phyloP scores from a whole-genome alignment of 257 asterid species.

The Rhazya stricta region DNA sequence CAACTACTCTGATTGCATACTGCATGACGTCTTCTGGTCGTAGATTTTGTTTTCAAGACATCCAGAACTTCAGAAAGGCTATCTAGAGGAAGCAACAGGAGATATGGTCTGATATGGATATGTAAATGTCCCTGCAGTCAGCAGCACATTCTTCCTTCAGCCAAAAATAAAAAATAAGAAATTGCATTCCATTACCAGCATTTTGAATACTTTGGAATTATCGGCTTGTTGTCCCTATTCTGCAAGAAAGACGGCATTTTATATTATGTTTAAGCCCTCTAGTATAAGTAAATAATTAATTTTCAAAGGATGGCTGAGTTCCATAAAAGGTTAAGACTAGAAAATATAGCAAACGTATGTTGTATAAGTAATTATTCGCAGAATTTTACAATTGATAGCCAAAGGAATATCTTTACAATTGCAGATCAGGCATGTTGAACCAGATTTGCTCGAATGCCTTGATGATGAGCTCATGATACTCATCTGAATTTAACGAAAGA shows the following conservation, averaged over 20 bases:
- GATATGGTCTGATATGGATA: conserved; percentile 5
- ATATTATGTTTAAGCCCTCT: too few relatives aligned
- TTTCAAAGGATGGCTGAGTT: neutral
- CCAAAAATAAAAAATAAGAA: too few relatives aligned
- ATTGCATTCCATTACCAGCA: neutral
- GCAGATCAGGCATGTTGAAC: conserved; percentile 49
- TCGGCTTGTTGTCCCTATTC: neutral
- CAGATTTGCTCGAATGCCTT: conserved; percentile 84
- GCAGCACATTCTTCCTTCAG: neutral
- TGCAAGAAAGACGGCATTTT: neutral
- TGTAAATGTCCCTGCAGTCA: neutral
- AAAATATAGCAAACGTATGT: conserved; percentile 4
- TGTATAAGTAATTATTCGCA: conserved; percentile 9
- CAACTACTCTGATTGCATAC: neutral
- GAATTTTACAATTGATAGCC: conserved; percentile 8
- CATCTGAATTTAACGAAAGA: conserved; percentile 65
- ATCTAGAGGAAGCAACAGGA: neutral
- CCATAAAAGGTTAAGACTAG: neutral
- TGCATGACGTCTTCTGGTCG: neutral
- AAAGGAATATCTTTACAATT: neutral
- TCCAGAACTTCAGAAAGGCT: neutral
- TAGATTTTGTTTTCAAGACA: conserved; percentile 8
- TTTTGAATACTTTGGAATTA: conserved; percentile 4
- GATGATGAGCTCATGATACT: conserved; percentile 65
- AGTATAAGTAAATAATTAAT: too few relatives aligned